phyloP scores from a whole-genome alignment of 208 protist genomes.

The Leishmania amazonensis region DNA sequence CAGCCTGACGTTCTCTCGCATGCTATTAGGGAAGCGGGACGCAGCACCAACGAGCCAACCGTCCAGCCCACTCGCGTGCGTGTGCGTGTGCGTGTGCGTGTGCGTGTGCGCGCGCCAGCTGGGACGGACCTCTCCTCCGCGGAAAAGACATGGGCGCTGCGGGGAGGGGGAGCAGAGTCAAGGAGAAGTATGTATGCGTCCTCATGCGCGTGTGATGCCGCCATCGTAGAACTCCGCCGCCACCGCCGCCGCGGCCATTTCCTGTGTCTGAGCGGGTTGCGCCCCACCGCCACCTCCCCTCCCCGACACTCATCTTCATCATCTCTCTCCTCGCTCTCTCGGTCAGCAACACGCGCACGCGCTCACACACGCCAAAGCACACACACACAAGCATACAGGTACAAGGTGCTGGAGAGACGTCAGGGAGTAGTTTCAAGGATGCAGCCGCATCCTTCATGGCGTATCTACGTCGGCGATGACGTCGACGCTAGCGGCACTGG shows the following conservation, averaged over 20 bases:
- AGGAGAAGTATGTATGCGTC: neutral
- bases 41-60: neutral
- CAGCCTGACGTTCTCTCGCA: neutral
- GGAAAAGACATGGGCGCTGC: too few relatives aligned
- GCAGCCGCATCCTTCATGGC: slow-evolving; percentile 6
- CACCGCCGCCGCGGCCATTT: neutral
- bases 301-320: neutral
- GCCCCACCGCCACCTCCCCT: neutral
- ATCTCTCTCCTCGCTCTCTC: neutral
- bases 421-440: neutral
- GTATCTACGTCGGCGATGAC: slow-evolving; percentile 24
- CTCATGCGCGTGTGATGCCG: neutral
- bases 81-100: neutral
- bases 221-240: neutral
- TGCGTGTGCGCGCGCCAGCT: neutral
- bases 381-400: neutral
- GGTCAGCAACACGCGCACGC: neutral
- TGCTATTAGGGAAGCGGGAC: neutral
- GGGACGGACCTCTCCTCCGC: too few relatives aligned
- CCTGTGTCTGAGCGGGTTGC: neutral
- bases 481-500: neutral
- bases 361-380: neutral
- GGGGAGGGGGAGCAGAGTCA: neutral
- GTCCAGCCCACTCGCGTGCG: neutral
- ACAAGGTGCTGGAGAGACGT: neutral